These are phyloP conservation scores for Lagenaria siceraria DNA, from an alignment of 306 rosid species.

Conservation along the genomic window DNA sequence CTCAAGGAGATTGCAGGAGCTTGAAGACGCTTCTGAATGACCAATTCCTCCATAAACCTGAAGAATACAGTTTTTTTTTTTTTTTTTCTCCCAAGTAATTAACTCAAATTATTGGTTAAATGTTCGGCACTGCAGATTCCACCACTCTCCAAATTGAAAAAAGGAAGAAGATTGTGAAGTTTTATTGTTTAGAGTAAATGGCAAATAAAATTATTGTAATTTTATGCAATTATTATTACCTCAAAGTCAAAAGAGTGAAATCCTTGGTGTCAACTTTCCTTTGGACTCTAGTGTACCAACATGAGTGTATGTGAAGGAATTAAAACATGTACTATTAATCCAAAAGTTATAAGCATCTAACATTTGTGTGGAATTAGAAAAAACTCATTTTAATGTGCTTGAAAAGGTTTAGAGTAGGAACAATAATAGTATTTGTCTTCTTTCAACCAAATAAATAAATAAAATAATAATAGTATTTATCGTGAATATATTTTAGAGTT, in stretches of 20 bases:
- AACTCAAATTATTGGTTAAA: neutral
- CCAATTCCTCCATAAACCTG: neutral
- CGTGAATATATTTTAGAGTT: too few species aligned
- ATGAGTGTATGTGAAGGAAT: too few species aligned
- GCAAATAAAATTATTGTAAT: neutral
- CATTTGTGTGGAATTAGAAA: too few species aligned
- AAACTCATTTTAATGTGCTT: too few species aligned
- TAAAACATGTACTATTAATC: too few species aligned
- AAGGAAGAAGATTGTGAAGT: neutral
- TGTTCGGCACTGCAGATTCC: neutral
- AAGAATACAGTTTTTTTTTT: neutral
- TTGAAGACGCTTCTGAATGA: neutral
- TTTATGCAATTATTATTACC: neutral
- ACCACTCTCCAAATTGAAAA: neutral
- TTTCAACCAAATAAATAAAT: too few species aligned
- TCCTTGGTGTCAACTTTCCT: neutral
- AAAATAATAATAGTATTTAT: too few species aligned
- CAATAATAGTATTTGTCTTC: too few species aligned
- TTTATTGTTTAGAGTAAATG: neutral
- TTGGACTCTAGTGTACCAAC: too few species aligned
- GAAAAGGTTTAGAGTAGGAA: too few species aligned
- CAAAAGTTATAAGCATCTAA: too few species aligned
- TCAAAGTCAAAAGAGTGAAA: neutral
- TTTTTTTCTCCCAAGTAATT: neutral
- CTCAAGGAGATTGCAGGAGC: constrained; percentile 48